Evolutionary conservation across 2,329 filamentous ascomycete species (phyloP).

Genomic region (Talaromyces pinophilus): DNA sequence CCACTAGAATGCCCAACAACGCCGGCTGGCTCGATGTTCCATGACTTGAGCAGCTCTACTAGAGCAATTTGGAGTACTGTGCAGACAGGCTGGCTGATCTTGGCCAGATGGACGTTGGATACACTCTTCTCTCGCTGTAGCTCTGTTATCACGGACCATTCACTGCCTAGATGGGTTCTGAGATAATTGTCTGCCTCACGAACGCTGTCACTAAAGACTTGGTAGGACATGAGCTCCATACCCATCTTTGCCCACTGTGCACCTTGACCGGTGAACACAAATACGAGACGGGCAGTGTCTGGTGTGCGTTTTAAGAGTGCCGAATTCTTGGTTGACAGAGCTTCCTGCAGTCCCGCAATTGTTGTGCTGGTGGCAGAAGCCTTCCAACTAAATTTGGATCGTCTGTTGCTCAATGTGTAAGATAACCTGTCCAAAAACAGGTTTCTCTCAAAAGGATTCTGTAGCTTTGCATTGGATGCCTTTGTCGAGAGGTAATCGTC

Average conservation of each 20-base stretch:
- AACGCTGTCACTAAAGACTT: conserved; percentile 7
- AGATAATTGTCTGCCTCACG: conserved; percentile 1
- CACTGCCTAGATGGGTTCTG: not conserved
- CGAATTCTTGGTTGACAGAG: not conserved
- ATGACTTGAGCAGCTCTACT: conserved; percentile 26
- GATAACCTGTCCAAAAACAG: not conserved
- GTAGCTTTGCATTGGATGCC: not conserved
- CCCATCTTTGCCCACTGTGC: conserved; percentile 41
- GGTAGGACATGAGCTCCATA: conserved; percentile 24
- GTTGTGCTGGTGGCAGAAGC: not conserved
- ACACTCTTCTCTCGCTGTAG: conserved; percentile 2
- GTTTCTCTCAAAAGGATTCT: not conserved
- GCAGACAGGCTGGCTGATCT: conserved; percentile 29
- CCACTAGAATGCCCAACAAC: conserved; percentile 52
- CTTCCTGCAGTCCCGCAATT: not conserved
- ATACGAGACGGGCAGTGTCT: conserved; percentile 22
- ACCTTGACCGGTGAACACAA: conserved; percentile 43
- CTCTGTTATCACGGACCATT: conserved; percentile 21
- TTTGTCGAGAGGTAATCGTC: not conserved
- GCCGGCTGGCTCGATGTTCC: conserved; percentile 35
- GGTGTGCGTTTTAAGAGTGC: not conserved
- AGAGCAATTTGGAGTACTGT: conserved; percentile 28
- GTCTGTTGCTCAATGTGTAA: conserved; percentile 11
- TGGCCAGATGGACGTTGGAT: conserved; percentile 28
- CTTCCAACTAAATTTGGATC: conserved; percentile 9